Base-by-base conservation (phyloP, 129 eudicot species). In the Tagetes patula region DNA sequence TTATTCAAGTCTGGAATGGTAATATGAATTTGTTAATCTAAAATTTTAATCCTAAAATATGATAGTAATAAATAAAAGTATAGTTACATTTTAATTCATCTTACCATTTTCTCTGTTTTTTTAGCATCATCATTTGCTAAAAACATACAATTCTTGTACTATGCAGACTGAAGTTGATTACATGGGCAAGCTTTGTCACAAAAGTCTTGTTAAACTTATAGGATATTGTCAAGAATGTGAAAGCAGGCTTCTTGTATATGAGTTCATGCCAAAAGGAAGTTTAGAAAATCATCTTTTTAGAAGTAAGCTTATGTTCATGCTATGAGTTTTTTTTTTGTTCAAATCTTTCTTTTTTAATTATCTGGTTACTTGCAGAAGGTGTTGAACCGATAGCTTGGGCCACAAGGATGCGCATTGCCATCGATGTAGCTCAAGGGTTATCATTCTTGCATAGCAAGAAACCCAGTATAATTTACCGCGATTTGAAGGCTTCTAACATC, bases 161-260 rank as follows among this genome's bases (percentile, higher is more conserved):
- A 73, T 61, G 81, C 90, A 88, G 95, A 81, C 95, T 1, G 95
- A 88, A 77, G 95, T 88, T 8, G 87, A 83, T 58, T 85, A 83
- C 83, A 76, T 88, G 75, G 85, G 95, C 68, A 86, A 73, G 85
- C 88, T 88, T 47, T 83, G 68, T 38, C 95, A 88, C 71, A 70
- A 81, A 74, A 88, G 81, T 75, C 88, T 88, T 14, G 95, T 88
- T 43, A 83, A 79, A 81, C 95, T 88, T 7, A 85, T 88, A 53
- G 91, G 95, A 33, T 88, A 88, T 41, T 88, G 95, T 72, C 80
- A 81, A 36, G 95, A 88, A 42, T 73, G 81, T 36, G 88, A 88
- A 9, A 79, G 78, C 71, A 77, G 85, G 65, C 83, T 88, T 50
- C 72, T 88, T 31, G 95, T 88, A 6, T 88, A 88, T 20, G 95